A percentile compares a stretch with the other conserved stretches of the same genome.
These are phyloP conservation scores for Massarina eburnea DNA, from an alignment of 2,329 filamentous ascomycete species.

Conservation along the genomic window DNA sequence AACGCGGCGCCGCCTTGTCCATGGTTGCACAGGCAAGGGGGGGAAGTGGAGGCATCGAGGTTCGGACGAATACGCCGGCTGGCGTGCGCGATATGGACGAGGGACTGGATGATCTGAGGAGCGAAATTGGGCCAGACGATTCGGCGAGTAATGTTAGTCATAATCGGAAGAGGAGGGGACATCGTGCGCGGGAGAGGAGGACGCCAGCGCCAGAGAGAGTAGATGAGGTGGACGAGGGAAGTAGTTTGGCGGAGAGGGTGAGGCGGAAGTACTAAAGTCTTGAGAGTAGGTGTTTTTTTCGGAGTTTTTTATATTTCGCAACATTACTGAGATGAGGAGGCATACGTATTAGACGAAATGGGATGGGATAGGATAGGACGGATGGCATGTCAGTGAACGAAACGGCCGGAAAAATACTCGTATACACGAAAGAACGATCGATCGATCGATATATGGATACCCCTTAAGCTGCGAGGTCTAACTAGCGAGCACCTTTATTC, in stretches of 20 bases:
- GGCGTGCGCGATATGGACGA: conserved; percentile 35
- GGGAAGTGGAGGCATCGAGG: conserved; percentile 49
- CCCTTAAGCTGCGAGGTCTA: too few species aligned
- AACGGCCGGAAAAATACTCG: too few species aligned
- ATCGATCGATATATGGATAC: too few species aligned
- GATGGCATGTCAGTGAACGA: too few species aligned
- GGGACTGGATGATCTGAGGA: conserved; percentile 44
- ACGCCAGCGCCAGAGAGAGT: conserved; percentile 72
- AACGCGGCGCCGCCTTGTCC: conserved; percentile 78
- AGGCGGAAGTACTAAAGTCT: conserved; percentile 25
- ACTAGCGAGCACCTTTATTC: too few species aligned
- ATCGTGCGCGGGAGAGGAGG: conserved; percentile 67
- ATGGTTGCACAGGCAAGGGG: conserved; percentile 62
- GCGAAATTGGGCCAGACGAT: conserved; percentile 71
- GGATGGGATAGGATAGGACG: too few species aligned
- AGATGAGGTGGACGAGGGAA: conserved; percentile 54
- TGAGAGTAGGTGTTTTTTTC: too few species aligned
- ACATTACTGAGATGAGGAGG: too few species aligned
- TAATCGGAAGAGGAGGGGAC: conserved; percentile 66
- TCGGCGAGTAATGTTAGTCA: conserved; percentile 79
- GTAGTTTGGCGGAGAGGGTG: conserved; percentile 31
- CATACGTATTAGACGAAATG: too few species aligned
- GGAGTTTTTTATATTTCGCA: too few species aligned
- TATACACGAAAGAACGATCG: too few species aligned
- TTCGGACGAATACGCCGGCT: conserved; percentile 53